These are phyloP conservation scores for Venturia aucupariae DNA, from an alignment of 2,329 filamentous ascomycete species.

Conservation along the genomic window DNA sequence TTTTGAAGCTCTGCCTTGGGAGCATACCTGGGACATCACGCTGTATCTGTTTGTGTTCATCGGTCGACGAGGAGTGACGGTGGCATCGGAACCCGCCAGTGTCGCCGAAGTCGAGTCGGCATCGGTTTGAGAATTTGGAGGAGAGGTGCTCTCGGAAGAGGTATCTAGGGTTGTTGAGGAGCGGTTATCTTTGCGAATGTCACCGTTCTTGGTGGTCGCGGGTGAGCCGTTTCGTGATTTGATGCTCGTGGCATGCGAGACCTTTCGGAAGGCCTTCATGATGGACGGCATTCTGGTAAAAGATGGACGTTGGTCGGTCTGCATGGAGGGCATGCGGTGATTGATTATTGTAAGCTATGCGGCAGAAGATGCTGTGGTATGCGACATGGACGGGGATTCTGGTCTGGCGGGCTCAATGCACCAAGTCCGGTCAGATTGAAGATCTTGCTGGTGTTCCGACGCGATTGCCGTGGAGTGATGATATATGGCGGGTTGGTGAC, in stretches of 20 bases:
- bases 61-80: conserved; percentile 8
- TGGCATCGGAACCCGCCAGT: not conserved
- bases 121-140: conserved; percentile 7
- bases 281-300: conserved; percentile 9
- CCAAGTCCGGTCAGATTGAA: not conserved
- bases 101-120: not conserved
- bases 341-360: not conserved
- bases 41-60: conserved; percentile 12
- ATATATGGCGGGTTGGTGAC: not conserved
- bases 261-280: conserved; percentile 3
- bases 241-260: conserved; percentile 7
- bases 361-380: conserved; percentile 1
- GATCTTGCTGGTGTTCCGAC: not conserved
- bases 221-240: conserved; percentile 10
- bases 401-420: not conserved
- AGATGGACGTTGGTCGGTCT: conserved; percentile 2
- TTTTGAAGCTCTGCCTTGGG: not conserved
- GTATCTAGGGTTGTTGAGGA: conserved; percentile 12
- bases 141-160: conserved; percentile 11
- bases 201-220: not conserved
- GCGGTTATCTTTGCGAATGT: conserved; percentile 7
- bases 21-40: conserved; percentile 9
- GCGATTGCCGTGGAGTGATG: conserved; percentile 3
- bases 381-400: not conserved
- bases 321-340: not conserved